phyloP scores from a whole-genome alignment of 257 asterid genomes.

The Penstemon barbatus region DNA sequence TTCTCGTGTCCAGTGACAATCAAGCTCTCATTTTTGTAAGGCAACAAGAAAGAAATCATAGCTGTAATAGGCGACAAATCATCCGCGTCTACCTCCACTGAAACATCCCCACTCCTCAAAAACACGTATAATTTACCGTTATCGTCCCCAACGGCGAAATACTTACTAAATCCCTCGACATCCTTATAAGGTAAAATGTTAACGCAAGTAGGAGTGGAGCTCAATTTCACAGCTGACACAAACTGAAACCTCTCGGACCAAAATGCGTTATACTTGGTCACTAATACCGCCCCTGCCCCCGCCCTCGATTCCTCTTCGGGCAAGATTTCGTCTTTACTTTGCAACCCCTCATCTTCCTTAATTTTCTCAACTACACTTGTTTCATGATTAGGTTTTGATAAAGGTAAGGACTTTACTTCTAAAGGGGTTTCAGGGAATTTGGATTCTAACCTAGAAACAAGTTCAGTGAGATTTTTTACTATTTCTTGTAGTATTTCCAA shows the following conservation, averaged over 20 bases:
- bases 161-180: slow-evolving; percentile 75
- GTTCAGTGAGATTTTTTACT: slow-evolving; percentile 57
- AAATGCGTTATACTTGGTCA: slow-evolving; percentile 66
- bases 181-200: slow-evolving; percentile 73
- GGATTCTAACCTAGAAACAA: slow-evolving; percentile 69
- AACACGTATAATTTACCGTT: slow-evolving; percentile 62
- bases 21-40: slow-evolving; percentile 78
- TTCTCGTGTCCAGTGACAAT: slow-evolving; percentile 76
- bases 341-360: slow-evolving; percentile 27
- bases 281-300: slow-evolving; percentile 39
- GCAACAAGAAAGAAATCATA: slow-evolving; percentile 56
- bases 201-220: slow-evolving; percentile 63
- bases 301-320: slow-evolving; percentile 18
- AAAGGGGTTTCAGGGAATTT: slow-evolving; percentile 37
- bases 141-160: slow-evolving; percentile 80
- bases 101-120: slow-evolving; percentile 68
- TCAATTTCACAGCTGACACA: slow-evolving; percentile 81
- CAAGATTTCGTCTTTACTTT: slow-evolving; percentile 31
- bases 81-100: slow-evolving; percentile 53
- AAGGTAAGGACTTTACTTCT: slow-evolving; percentile 26
- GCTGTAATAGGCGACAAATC: slow-evolving; percentile 53
- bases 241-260: slow-evolving; percentile 95
- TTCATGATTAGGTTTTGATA: slow-evolving; percentile 16
- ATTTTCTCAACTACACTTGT: slow-evolving; percentile 27
- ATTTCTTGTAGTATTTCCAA: slow-evolving; percentile 67